phyloP scores from a whole-genome alignment of 768 basidiomycete genomes.

The Suillus cothurnatus region DNA sequence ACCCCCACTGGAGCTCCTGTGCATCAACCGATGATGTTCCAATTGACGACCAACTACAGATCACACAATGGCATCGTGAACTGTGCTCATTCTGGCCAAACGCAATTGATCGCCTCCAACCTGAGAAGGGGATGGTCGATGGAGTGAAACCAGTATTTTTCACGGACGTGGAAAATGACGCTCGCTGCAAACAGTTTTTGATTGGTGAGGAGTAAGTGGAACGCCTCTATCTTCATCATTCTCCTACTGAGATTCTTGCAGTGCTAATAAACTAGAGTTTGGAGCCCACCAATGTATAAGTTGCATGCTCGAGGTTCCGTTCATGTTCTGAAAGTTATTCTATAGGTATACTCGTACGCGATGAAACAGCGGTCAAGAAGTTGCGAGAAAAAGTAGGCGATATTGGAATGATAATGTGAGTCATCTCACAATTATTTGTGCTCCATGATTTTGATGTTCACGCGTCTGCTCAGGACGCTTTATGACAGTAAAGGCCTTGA shows the following conservation, averaged over 20 bases:
- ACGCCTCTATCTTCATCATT: not conserved
- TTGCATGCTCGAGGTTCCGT: not conserved
- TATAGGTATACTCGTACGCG: slow-evolving; percentile 69
- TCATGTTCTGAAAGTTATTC: no score
- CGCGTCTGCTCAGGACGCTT: slow-evolving; percentile 24
- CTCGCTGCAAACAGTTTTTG: slow-evolving; percentile 56
- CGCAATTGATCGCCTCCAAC: slow-evolving; percentile 58
- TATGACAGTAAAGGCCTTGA: slow-evolving; percentile 35
- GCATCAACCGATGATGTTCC: slow-evolving; percentile 45
- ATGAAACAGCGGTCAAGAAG: slow-evolving; percentile 49
- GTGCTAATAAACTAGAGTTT: slow-evolving; percentile 53
- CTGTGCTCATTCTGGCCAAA: slow-evolving; percentile 69
- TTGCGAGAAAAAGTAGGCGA: slow-evolving; percentile 57
- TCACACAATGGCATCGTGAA: slow-evolving; percentile 74
- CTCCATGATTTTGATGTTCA: not conserved
- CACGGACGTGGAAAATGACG: slow-evolving; percentile 44
- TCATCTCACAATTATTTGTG: not conserved
- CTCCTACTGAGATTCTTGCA: slow-evolving; percentile 22
- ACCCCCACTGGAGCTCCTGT: slow-evolving; percentile 16
- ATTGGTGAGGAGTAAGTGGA: slow-evolving; percentile 46
- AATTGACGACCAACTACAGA: slow-evolving; percentile 65
- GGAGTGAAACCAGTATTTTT: slow-evolving; percentile 63
- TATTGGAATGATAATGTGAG: slow-evolving; percentile 62
- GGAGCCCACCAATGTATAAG: slow-evolving; percentile 64
- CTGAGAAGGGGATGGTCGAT: slow-evolving; percentile 55